Base-by-base conservation (phyloP, 768 basidiomycete genomes). In the Tricholoma hemisulphureum region DNA sequence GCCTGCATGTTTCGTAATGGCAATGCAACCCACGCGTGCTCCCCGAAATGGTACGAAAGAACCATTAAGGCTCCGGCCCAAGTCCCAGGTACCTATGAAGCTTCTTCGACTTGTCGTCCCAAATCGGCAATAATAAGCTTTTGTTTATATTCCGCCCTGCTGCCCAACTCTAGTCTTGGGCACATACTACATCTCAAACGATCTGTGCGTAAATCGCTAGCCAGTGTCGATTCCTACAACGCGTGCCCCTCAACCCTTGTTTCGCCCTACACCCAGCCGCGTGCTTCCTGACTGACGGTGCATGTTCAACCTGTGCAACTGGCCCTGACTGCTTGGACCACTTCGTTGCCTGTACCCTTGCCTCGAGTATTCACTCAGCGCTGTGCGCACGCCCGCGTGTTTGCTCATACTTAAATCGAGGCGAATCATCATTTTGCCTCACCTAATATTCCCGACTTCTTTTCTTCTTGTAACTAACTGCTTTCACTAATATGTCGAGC, bases 401-500 rank as follows among this genome's bases (percentile, higher is more conserved):
- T 62, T 55, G 56, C 75, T 73, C 68, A 73, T 79, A 78, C 77
- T 74, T 76, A 77, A 77, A 73, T 75, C 75, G 68, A 65, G 72
- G 75, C 71, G 71, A 72, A 76, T 71, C 73, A 74, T 75, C 73
- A 72, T 77, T 80, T 71, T 72, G 65, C 71, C 74, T 73, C 75
- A 74, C 53, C 77, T 80, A 78, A 80, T 83, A 81, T 78, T 80
- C 74, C 77, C 74, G n/a, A n/a, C n/a, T 72, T 75, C 73, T 77
- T 76, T 71, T 71, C 72, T 73, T 69, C 74, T 79, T 83, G 79
- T 79, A 80, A 78, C 81, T 82, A 81, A 79, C 79, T 78, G 70
- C 75, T 77, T 75, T 74, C 77, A 75, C 78, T 79, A 79, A 82
- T 79, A 89, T 86, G 86, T 84, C 87, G 74, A 83, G 77, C 77